Base-by-base conservation (phyloP, 352 stramenopile genomes). In the Pythium dissimile region DNA sequence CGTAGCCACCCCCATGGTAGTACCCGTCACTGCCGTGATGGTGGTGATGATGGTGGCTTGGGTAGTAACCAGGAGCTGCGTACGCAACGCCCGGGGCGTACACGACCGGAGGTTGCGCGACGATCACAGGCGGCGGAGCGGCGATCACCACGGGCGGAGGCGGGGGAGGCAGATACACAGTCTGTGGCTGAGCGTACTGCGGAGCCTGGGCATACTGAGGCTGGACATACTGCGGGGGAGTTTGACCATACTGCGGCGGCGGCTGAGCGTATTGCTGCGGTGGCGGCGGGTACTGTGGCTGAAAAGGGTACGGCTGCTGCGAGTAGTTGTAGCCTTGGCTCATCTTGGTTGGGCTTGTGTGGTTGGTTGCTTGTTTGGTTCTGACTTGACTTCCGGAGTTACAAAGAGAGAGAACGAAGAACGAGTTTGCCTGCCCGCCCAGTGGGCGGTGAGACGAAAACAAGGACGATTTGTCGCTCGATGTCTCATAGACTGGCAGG, bases 41-140 rank as follows among this genome's bases (percentile, higher is more conserved):
- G 37, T 76, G 55, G n/a, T 72, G 51, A 41, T 73, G 64, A 50
- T 72, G 62, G 51, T 73, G 55, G 0, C 44, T 47, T 15, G 67
- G 57, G 30, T 48, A 56, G 46, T 57, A 72, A 10, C 13, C 59
- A 37, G 30, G 66, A 30, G 66, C 71, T 11, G 47, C 44, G 47
- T 62, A 62, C n/a, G 42, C 51, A 28, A 60, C 53, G 34, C 20
- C 38, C 5, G 52, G 51, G 7, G 57, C 47, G 43, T 71, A 71
- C 13, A 65, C 58, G 15, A 65, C 58, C 1, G 49, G 54, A 9
- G 58, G 58, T 21, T 35, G 67, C 2, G 70, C 64, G 20, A 66
- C 54, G 54, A 64, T 20, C 13, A 64, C 56, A 27, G 56, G 56
- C 41, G 56, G 56, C 23, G 53, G 53, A 37, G 60, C 30, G 0